Evolutionary conservation across 305 asterid species (phyloP).

Genomic region (Fraxinus velutina): DNA sequence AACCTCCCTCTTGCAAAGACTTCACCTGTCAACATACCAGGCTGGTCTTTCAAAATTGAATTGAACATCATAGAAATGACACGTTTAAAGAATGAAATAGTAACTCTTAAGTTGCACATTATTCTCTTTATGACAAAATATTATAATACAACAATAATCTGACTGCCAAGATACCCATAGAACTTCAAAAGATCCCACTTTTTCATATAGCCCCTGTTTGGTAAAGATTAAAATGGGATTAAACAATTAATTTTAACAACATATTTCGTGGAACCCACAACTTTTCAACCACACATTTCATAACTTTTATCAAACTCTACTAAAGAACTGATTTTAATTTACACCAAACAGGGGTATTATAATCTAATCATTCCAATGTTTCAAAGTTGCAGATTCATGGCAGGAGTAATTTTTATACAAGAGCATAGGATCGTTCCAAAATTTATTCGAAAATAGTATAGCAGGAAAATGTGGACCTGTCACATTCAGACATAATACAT

Average conservation of each 20-base stretch:
- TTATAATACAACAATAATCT: conserved; percentile 3
- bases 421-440: not conserved
- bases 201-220: not conserved
- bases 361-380: not conserved
- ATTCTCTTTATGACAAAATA: conserved; percentile 13
- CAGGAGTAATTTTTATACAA: not conserved
- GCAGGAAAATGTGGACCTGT: not conserved
- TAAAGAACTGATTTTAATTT: not conserved
- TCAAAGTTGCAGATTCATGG: not conserved
- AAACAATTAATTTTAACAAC: not conserved
- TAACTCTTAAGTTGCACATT: conserved; percentile 6
- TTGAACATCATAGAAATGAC: conserved; percentile 19
- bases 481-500: not conserved
- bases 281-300: not conserved
- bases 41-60: conserved; percentile 24
- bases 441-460: not conserved
- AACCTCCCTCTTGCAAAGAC: conserved; percentile 42
- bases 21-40: conserved; percentile 57
- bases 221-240: not conserved
- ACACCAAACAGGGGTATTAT: not conserved
- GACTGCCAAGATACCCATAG: conserved; percentile 5
- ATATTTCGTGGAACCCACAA: not conserved
- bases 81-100: conserved; percentile 12
- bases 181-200: conserved; percentile 1
- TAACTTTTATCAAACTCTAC: not conserved